Base-by-base conservation (phyloP, 352 stramenopile species). In the Globisporangium yorkense region DNA sequence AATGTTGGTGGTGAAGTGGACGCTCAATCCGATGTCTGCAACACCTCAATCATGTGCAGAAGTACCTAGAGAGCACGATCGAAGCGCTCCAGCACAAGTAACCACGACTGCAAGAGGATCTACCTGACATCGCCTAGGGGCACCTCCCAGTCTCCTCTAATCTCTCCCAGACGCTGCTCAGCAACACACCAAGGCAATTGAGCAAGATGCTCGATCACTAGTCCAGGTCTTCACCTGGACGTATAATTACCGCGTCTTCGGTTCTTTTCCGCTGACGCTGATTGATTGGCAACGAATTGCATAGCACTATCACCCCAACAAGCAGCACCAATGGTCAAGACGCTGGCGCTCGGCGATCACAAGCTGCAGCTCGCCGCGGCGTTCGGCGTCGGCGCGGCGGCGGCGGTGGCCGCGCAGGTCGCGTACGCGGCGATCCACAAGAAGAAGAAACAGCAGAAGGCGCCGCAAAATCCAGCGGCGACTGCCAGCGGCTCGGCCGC, bases 371-470 rank as follows among this genome's bases (percentile, higher is more conserved):
- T 91, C 53, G 69, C 61, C 2, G 72, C 67, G 31, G 81, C 78
- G 37, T 89, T 91, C 68, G 70, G 78, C 61, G 68, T 77, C 35
- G 81, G 81, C 63, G 77, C 74, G 5, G 75, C 63, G 10, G 61
- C 68, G 33, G 67, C 71, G 50, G 46, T 91, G 18, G 73, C 56
- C 5, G 68, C 64, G 35, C 78, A 89, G 67, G 62, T 65, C 37
- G 62, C 67, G 40, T 80, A 84, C 41, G 65, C 73, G 41, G 47
- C 65, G 45, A 27, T 72, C n/a, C 27, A 56, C 6, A 71, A 82
- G 57, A 67, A 57, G 51, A 57, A 53, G 20, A 21, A 33, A 16
- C 29, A 31, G 31, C 56, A 9, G 20, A 20, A 15, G 6, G 41
- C 20, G 10, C 45, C 18, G n/a, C 44, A 46, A 16, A 16, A 2